Conservation (phyloP, 306 rosid species). For the Prunus armeniaca region DNA sequence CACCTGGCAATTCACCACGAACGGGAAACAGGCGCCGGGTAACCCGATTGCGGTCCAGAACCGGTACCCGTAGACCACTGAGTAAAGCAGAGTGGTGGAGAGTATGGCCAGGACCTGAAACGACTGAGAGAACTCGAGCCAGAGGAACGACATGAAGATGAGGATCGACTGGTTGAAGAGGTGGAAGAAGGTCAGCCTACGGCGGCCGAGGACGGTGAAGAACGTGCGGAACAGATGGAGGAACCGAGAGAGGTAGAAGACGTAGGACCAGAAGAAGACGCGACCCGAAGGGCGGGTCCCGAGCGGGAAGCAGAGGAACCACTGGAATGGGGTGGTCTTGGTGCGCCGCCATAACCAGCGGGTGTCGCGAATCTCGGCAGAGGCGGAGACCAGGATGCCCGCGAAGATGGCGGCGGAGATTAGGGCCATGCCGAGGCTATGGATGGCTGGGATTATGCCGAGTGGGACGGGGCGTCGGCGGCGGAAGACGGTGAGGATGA, state of each 20-base stretch:
- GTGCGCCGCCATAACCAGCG: slow-evolving; percentile 79
- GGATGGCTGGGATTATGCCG: slow-evolving; percentile 63
- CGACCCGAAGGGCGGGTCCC: slow-evolving; percentile 75
- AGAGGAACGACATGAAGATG: slow-evolving; percentile 53
- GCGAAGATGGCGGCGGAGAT: slow-evolving; percentile 42
- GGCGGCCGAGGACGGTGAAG: slow-evolving; percentile 43
- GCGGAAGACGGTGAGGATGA: slow-evolving; percentile 32
- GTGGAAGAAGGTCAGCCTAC: slow-evolving; percentile 43
- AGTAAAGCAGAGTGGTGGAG: slow-evolving; percentile 37
- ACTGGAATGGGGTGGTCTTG: slow-evolving; percentile 54
- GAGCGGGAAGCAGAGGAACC: slow-evolving; percentile 78
- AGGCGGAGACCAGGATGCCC: slow-evolving; percentile 59
- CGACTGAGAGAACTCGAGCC: slow-evolving; percentile 80
- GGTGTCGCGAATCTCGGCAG: slow-evolving; percentile 54
- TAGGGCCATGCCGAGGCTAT: slow-evolving; percentile 53
- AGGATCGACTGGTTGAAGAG: slow-evolving; percentile 50
- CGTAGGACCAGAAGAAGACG: slow-evolving; percentile 83
- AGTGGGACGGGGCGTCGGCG: slow-evolving; percentile 40
- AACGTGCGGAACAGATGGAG: slow-evolving; percentile 59
- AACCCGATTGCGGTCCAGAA: slow-evolving; percentile 58
- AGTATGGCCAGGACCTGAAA: slow-evolving; percentile 62
- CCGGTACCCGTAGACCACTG: slow-evolving; percentile 51
- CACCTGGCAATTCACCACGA: slow-evolving; percentile 41
- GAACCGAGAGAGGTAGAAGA: slow-evolving; percentile 67
- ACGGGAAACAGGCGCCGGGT: slow-evolving; percentile 32